phyloP scores from a whole-genome alignment of 768 basidiomycete species.

The Naganishia friedmannii region DNA sequence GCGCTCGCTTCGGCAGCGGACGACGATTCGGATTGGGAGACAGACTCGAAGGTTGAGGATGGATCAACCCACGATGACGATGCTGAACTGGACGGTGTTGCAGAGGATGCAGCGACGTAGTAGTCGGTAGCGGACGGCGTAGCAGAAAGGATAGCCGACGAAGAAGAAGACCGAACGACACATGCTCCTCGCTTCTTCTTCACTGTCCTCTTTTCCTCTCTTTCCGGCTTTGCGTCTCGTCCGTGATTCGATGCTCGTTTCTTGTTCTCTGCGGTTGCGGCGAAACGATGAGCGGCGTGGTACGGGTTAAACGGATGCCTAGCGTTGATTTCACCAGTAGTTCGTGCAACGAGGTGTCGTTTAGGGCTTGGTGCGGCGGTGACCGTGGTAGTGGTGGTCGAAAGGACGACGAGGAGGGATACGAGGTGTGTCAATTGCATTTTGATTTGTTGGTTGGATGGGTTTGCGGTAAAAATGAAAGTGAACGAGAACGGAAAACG shows the following conservation, averaged over 20 bases:
- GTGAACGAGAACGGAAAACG: neutral
- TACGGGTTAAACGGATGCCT: slow-evolving; percentile 44
- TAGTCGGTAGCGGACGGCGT: slow-evolving; percentile 34
- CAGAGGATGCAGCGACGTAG: slow-evolving; percentile 24
- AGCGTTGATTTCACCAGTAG: neutral
- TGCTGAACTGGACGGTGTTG: slow-evolving; percentile 33
- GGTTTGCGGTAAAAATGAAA: neutral
- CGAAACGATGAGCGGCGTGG: slow-evolving; percentile 61
- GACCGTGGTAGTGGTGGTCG: neutral
- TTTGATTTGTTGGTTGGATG: neutral
- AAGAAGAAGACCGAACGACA: slow-evolving; percentile 5
- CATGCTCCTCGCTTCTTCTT: neutral
- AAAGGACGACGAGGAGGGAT: slow-evolving; percentile 2
- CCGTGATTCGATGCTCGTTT: slow-evolving; percentile 12
- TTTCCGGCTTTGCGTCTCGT: neutral
- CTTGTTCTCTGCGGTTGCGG: slow-evolving; percentile 35
- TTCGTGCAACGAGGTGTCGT: slow-evolving; percentile 12
- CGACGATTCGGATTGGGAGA: neutral
- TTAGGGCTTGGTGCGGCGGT: slow-evolving; percentile 8
- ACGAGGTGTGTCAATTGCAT: slow-evolving; percentile 18
- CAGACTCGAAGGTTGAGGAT: slow-evolving; percentile 28
- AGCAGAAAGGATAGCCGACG: slow-evolving; percentile 16
- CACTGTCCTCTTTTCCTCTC: slow-evolving; percentile 8
- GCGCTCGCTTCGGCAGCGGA: slow-evolving; percentile 32
- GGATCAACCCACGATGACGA: slow-evolving; percentile 26